A percentile compares a stretch with the other conserved stretches of the same genome.
Evolutionary conservation across 2,329 filamentous ascomycete genomes (phyloP).

Genomic region (Colletotrichum sp.): DNA sequence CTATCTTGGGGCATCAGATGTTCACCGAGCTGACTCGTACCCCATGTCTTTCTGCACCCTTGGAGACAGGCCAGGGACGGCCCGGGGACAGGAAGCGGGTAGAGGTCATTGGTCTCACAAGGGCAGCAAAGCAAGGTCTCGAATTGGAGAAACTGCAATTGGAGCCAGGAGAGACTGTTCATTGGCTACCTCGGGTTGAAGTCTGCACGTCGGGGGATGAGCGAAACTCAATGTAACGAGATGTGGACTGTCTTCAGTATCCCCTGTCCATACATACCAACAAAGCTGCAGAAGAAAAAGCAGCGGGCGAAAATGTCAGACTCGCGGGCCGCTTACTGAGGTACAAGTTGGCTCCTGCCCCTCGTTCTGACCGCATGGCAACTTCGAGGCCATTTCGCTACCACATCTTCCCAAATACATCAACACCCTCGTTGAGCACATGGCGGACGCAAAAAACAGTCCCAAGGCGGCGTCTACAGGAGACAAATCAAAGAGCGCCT

Average conservation of each 20-base stretch:
- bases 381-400: not conserved
- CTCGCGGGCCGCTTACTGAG: not conserved
- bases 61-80: not conserved
- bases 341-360: not conserved
- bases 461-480: not conserved
- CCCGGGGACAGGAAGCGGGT: not conserved
- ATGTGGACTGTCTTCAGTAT: not conserved
- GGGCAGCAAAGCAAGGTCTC: not conserved
- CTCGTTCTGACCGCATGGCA: not conserved
- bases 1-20: not conserved
- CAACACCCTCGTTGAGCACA: fast-evolving
- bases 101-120: not conserved
- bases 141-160: not conserved
- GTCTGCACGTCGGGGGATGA: not conserved
- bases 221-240: not conserved
- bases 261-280: not conserved
- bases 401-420: not conserved
- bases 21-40: not conserved
- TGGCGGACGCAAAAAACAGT: not conserved
- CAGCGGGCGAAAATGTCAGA: not conserved
- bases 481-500: not conserved
- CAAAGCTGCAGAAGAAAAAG: not conserved
- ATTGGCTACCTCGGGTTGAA: not conserved
- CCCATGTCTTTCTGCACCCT: not conserved
- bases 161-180: not conserved